A percentile compares a stretch with the other conserved stretches of the same genome.
Conservation (phyloP, 2,329 filamentous ascomycete species). For the Cladosporium sp. region DNA sequence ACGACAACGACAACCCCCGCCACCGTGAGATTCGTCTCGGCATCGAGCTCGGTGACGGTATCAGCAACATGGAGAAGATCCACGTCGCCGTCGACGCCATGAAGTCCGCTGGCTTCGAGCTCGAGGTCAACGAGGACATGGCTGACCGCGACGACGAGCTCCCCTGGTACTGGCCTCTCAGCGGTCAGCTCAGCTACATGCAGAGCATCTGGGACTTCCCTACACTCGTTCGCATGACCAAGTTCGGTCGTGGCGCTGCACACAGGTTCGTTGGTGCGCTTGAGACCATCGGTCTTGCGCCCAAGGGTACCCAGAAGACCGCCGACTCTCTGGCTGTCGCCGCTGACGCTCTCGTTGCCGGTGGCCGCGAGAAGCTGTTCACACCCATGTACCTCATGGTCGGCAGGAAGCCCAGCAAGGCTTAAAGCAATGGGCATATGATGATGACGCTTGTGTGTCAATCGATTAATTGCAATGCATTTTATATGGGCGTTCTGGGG, state of each 20-base stretch:
- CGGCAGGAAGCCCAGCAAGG: constrained; percentile 69
- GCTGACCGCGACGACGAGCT: constrained; percentile 71
- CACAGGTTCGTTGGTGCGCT: constrained; percentile 76
- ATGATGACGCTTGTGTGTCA: neutral
- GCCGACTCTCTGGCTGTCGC: constrained; percentile 82
- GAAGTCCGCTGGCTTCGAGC: constrained; percentile 80
- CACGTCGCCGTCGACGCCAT: constrained; percentile 80
- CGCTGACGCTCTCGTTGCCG: constrained; percentile 82
- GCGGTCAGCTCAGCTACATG: constrained; percentile 82
- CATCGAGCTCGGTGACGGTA: constrained; percentile 94
- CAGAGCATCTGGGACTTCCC: constrained; percentile 76
- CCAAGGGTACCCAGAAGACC: constrained; percentile 88
- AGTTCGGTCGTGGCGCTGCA: constrained; percentile 70
- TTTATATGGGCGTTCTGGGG: constrained; percentile 6
- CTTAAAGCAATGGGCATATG: constrained; percentile 1
- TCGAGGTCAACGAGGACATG: constrained; percentile 83
- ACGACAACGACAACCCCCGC: constrained; percentile 82
- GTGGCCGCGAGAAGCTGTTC: constrained; percentile 87
- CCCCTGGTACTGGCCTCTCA: constrained; percentile 93
- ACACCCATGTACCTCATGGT: constrained; percentile 99
- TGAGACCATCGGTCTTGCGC: constrained; percentile 74
- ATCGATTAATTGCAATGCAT: constrained; percentile 4
- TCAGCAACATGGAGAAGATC: constrained; percentile 94
- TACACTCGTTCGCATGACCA: constrained; percentile 86
- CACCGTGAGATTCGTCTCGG: constrained; percentile 90